Percentiles rank a stretch among this genome's conserved stretches.
phyloP scores from a whole-genome alignment of 495 filamentous ascomycete species.

The Entonaema liquescens region DNA sequence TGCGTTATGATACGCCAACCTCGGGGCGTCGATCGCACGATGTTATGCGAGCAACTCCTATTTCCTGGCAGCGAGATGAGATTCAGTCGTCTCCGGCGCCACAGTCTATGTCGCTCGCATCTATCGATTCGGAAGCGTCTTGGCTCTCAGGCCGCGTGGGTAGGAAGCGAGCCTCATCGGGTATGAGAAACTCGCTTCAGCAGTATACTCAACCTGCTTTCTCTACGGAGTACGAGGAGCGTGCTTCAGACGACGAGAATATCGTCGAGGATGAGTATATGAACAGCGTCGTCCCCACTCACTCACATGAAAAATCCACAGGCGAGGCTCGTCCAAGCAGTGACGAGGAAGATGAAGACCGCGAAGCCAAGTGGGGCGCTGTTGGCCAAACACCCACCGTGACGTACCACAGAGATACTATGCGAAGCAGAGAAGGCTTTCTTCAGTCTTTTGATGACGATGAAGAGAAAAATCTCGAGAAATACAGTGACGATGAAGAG shows the following conservation, averaged over 20 bases:
- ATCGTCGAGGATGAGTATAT: conserved; percentile 73
- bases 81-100: conserved; percentile 55
- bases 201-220: conserved; percentile 42
- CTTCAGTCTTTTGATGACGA: conserved; percentile 60
- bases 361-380: conserved; percentile 54
- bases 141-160: conserved; percentile 79
- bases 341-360: conserved; percentile 52
- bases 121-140: conserved; percentile 89
- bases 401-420: conserved; percentile 45
- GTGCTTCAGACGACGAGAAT: conserved; percentile 61
- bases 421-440: conserved; percentile 68
- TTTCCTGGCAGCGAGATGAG: conserved; percentile 55
- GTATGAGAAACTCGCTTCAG: conserved; percentile 46
- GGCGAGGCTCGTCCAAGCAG: conserved; percentile 59
- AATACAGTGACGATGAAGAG: conserved; percentile 45
- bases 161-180: conserved; percentile 54
- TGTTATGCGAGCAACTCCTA: conserved; percentile 53
- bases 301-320: conserved; percentile 53
- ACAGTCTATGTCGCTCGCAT: conserved; percentile 73
- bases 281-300: conserved; percentile 61
- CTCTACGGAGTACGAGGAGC: conserved; percentile 53
- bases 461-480: conserved; percentile 39
- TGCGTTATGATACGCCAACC: conserved; percentile 58
- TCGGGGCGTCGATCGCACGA: conserved; percentile 54
- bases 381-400: conserved; percentile 53